Conservation (phyloP, 352 stramenopile species). For the Globisporangium heterothallicum region DNA sequence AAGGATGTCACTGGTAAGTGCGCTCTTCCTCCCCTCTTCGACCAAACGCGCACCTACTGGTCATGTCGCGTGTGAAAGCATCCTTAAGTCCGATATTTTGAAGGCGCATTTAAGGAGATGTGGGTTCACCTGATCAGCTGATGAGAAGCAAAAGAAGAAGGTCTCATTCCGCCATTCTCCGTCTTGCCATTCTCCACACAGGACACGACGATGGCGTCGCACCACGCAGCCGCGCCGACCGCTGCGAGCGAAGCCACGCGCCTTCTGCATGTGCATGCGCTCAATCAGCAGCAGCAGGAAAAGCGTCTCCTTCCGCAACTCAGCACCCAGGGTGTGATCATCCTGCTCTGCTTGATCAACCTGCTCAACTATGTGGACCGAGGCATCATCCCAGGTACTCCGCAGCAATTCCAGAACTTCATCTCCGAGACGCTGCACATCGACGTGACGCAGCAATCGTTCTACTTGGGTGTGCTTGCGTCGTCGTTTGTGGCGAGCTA, state of each 20-base stretch:
- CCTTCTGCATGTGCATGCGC: not conserved
- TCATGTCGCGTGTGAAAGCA: not conserved
- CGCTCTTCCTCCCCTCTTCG: not conserved
- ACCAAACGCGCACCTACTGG: not conserved
- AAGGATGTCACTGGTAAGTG: no score
- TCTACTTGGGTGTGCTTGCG: slow-evolving; percentile 86
- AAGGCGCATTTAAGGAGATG: not conserved
- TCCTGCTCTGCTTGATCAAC: slow-evolving; percentile 88
- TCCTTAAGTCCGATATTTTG: not conserved
- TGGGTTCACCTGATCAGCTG: not conserved
- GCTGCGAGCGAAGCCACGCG: not conserved
- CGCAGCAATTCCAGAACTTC: slow-evolving; percentile 91
- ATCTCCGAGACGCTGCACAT: slow-evolving; percentile 75
- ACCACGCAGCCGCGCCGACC: not conserved
- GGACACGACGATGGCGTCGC: not conserved
- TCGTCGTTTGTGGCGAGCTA: slow-evolving; percentile 95
- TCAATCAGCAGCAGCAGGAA: not conserved
- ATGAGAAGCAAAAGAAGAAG: not conserved
- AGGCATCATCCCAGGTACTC: slow-evolving; percentile 92
- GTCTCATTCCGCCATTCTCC: not conserved
- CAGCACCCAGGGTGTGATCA: slow-evolving; percentile 58
- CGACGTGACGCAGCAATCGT: slow-evolving; percentile 49
- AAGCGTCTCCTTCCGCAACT: slow-evolving; percentile 18
- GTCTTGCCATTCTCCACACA: not conserved
- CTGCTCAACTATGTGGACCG: slow-evolving; percentile 94